These are phyloP conservation scores for Lachnellula arida DNA, from an alignment of 2,329 filamentous ascomycete species.

Conservation along the genomic window DNA sequence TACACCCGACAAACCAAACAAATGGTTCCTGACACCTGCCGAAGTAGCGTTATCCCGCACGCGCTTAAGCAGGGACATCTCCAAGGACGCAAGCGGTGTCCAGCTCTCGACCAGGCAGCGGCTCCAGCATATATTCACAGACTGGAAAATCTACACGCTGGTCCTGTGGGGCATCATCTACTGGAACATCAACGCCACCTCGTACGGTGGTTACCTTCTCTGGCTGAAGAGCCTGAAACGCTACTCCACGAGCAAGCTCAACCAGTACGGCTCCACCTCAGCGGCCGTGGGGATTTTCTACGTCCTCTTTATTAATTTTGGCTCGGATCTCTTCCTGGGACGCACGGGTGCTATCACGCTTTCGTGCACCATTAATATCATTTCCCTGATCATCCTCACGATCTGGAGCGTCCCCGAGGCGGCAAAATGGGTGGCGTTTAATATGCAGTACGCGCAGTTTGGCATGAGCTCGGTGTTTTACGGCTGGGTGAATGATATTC, in stretches of 20 bases:
- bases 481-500: constrained; percentile 42
- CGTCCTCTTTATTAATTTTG: constrained; percentile 48
- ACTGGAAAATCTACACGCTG: constrained; percentile 47
- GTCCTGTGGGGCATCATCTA: constrained; percentile 50
- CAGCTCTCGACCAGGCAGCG: constrained; percentile 40
- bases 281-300: constrained; percentile 54
- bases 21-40: constrained; percentile 39
- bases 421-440: constrained; percentile 50
- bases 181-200: constrained; percentile 49
- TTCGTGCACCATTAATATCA: constrained; percentile 44
- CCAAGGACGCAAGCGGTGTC: constrained; percentile 46
- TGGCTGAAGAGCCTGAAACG: constrained; percentile 53
- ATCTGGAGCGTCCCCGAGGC: constrained; percentile 53
- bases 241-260: constrained; percentile 43
- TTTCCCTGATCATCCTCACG: constrained; percentile 48
- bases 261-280: constrained; percentile 47
- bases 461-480: constrained; percentile 44
- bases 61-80: constrained; percentile 42
- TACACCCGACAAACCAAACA: constrained; percentile 46
- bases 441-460: constrained; percentile 38
- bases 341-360: constrained; percentile 52
- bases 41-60: constrained; percentile 43
- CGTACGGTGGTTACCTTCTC: constrained; percentile 47
- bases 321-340: constrained; percentile 48
- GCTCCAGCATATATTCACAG: constrained; percentile 37